These are phyloP conservation scores for Cornus kousa DNA, from an alignment of 148 eudicot genomes.

Conservation along the genomic window DNA sequence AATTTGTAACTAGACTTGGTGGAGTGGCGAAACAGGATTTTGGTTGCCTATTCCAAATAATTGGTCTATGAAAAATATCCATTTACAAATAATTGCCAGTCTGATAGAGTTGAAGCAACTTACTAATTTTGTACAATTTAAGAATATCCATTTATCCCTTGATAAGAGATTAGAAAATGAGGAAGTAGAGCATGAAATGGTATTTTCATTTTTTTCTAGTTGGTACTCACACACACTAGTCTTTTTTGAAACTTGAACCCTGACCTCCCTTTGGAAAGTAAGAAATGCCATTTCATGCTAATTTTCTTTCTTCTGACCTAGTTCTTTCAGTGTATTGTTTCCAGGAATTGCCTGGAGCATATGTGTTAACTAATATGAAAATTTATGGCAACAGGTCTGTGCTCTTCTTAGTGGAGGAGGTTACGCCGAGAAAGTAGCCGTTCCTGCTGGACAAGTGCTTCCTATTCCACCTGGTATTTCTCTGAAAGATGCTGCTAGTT, in stretches of 20 bases:
- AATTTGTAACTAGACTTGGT: no score
- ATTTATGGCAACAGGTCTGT: conserved; percentile 53
- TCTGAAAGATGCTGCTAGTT: conserved; percentile 70
- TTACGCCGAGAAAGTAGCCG: conserved; percentile 85
- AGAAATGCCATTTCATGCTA: no score
- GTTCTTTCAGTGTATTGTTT: not conserved
- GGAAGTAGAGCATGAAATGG: not conserved
- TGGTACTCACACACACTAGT: no score
- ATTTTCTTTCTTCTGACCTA: not conserved
- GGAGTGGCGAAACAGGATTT: no score
- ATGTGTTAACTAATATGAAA: not conserved
- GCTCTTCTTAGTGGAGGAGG: conserved; percentile 87
- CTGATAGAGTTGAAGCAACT: no score
- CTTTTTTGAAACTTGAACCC: no score
- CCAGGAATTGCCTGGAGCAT: not conserved
- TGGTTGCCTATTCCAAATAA: no score
- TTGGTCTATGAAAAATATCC: no score
- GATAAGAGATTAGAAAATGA: not conserved
- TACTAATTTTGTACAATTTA: no score
- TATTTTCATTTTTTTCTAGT: no score
- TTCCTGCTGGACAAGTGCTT: conserved; percentile 65
- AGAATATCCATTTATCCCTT: not conserved
- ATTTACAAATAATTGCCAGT: no score
- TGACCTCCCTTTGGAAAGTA: no score
- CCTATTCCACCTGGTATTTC: conserved; percentile 67